phyloP scores from a whole-genome alignment of 106 monocot genomes.

The Platanthera zijinensis region DNA sequence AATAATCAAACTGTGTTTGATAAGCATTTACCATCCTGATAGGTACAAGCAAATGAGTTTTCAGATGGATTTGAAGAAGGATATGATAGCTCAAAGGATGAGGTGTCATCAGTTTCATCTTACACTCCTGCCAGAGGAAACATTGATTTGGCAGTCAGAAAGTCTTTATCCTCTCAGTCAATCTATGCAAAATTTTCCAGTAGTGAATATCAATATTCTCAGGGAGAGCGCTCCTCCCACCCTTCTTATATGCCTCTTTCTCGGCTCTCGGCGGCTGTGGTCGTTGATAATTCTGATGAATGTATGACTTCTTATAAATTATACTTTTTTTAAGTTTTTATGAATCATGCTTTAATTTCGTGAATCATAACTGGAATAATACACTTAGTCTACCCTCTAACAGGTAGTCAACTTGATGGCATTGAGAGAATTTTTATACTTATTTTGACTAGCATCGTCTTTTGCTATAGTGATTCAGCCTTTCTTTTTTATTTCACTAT shows the following conservation, averaged over 20 bases:
- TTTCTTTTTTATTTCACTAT: constrained; percentile 1
- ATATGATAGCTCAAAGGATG: constrained; percentile 95
- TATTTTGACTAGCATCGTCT: neutral
- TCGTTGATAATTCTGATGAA: constrained; percentile 45
- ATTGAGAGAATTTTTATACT: neutral
- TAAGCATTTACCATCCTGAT: constrained; percentile 3
- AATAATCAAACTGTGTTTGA: neutral
- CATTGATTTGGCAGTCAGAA: constrained; percentile 43
- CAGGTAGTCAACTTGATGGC: neutral
- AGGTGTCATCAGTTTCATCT: constrained; percentile 89
- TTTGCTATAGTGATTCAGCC: neutral
- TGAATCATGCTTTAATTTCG: neutral
- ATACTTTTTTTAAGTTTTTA: neutral
- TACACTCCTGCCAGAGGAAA: constrained; percentile 61
- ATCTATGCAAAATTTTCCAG: constrained; percentile 40
- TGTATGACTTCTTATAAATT: constrained; percentile 26
- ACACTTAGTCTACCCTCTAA: neutral
- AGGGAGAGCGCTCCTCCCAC: constrained; percentile 31
- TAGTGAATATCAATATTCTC: constrained; percentile 24
- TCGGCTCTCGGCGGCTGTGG: constrained; percentile 61
- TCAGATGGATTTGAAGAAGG: constrained; percentile 76
- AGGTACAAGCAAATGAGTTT: constrained; percentile 73
- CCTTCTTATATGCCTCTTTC: constrained; percentile 49
- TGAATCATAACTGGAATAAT: neutral
- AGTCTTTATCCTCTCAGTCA: constrained; percentile 60